phyloP scores from a whole-genome alignment of 495 filamentous ascomycete genomes.

The Parachaetomium inaequale region DNA sequence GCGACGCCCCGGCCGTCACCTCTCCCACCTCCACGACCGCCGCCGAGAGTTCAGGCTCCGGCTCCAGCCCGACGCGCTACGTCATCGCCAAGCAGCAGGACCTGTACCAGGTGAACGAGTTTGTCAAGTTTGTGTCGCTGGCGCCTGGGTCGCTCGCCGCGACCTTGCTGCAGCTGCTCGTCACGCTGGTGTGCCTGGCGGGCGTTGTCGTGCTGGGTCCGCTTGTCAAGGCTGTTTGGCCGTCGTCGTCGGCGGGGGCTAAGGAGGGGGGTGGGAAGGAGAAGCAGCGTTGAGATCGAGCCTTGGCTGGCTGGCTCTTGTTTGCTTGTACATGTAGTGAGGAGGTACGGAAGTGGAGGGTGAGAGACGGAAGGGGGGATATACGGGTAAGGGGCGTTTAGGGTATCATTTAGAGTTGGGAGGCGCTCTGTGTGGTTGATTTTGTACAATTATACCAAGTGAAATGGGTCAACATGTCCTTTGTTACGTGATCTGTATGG shows the following conservation, averaged over 20 bases:
- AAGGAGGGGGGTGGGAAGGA: background rate
- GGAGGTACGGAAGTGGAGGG: too few relatives aligned
- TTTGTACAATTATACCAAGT: background rate
- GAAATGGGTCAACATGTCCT: too few relatives aligned
- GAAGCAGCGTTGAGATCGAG: conserved; percentile 2
- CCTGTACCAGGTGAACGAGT: conserved; percentile 75
- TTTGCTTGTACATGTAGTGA: too few relatives aligned
- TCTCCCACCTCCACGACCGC: background rate
- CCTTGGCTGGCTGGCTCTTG: too few relatives aligned
- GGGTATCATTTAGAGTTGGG: background rate
- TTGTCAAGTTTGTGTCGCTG: conserved; percentile 62
- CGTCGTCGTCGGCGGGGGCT: background rate
- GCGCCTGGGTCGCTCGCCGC: conserved; percentile 50
- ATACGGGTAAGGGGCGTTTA: background rate
- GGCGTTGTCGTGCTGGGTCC: conserved; percentile 40
- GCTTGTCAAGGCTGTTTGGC: conserved; percentile 12
- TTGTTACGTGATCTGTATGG: too few relatives aligned
- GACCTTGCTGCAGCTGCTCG: conserved; percentile 47
- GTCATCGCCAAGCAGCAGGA: conserved; percentile 75
- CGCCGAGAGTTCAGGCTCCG: background rate
- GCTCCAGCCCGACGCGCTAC: conserved; percentile 40
- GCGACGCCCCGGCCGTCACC: background rate
- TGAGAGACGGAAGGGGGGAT: background rate
- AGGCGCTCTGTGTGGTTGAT: background rate
- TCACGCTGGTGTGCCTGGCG: conserved; percentile 59